Evolutionary conservation across 768 basidiomycete species (phyloP).

Genomic region (Auriscalpium orientale): DNA sequence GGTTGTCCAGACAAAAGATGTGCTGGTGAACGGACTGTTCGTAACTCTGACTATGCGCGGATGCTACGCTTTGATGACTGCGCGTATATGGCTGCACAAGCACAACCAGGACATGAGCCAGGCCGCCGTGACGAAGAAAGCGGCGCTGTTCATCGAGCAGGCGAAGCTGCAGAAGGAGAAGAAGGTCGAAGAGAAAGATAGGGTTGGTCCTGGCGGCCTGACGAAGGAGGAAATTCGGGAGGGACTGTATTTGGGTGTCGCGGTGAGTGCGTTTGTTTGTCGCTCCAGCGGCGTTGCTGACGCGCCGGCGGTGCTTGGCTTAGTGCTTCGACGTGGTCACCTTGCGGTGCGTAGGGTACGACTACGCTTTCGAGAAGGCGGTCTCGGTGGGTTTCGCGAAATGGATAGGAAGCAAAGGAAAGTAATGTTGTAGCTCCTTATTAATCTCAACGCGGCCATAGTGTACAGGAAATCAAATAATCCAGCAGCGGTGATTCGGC

Average conservation of each 20-base stretch:
- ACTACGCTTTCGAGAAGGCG: background rate
- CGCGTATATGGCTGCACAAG: background rate
- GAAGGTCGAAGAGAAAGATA: background rate
- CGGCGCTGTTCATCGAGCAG: background rate
- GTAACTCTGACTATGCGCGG: background rate
- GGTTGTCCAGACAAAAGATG: background rate
- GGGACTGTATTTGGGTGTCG: background rate
- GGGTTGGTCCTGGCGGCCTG: background rate
- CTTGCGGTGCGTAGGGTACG: background rate
- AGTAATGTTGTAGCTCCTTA: too few relatives aligned
- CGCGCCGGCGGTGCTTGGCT: too few relatives aligned
- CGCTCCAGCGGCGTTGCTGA: background rate
- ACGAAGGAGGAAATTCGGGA: background rate
- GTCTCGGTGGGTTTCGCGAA: too few relatives aligned
- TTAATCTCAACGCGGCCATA: too few relatives aligned
- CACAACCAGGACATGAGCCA: background rate
- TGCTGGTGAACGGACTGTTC: background rate
- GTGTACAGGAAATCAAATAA: too few relatives aligned
- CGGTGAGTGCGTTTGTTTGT: background rate
- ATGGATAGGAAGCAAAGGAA: too few relatives aligned
- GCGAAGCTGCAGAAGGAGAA: background rate
- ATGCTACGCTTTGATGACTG: background rate
- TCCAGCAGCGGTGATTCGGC: too few relatives aligned
- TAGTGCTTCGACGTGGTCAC: background rate
- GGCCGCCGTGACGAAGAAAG: background rate